Evolutionary conservation across 78 protist genomes (phyloP).

Genomic region (Dictyostelium capitatum): DNA sequence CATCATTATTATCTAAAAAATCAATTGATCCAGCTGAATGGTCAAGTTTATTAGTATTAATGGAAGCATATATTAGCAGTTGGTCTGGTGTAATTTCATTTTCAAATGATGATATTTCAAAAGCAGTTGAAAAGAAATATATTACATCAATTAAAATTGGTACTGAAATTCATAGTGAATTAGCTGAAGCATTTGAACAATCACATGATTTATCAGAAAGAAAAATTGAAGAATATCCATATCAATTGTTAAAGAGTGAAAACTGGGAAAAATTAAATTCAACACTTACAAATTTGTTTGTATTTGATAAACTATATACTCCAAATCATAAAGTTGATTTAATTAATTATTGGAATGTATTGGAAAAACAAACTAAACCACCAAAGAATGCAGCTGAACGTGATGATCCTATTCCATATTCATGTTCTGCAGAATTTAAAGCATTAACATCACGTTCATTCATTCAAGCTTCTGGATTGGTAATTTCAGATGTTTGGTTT

Average conservation of each 20-base stretch:
- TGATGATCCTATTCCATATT: conserved; percentile 50
- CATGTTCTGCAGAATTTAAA: conserved; percentile 30
- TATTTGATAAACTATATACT: conserved; percentile 68
- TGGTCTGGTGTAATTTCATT: conserved; percentile 56
- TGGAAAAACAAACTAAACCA: conserved; percentile 63
- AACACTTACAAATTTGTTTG: neutral
- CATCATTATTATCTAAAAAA: conserved; percentile 11
- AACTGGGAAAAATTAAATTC: conserved; percentile 63
- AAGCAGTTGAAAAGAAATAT: conserved; percentile 68
- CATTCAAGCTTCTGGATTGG: conserved; percentile 66
- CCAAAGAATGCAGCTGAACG: conserved; percentile 70
- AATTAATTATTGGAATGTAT: conserved; percentile 33
- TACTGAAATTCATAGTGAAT: conserved; percentile 27
- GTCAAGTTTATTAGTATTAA: conserved; percentile 44
- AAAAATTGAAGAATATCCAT: conserved; percentile 79
- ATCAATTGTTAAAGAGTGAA: conserved; percentile 33
- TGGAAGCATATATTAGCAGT: conserved; percentile 49
- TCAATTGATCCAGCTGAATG: conserved; percentile 69
- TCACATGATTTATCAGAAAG: conserved; percentile 37
- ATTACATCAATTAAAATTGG: conserved; percentile 14
- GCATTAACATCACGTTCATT: conserved; percentile 18
- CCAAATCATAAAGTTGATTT: conserved; percentile 60
- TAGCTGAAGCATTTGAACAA: conserved; percentile 25
- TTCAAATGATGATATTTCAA: conserved; percentile 63
- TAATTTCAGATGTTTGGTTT: conserved; percentile 67